Percentiles rank a stretch among this genome's conserved stretches.
phyloP scores from a whole-genome alignment of 495 filamentous ascomycete genomes.

The Parmelia sp. region DNA sequence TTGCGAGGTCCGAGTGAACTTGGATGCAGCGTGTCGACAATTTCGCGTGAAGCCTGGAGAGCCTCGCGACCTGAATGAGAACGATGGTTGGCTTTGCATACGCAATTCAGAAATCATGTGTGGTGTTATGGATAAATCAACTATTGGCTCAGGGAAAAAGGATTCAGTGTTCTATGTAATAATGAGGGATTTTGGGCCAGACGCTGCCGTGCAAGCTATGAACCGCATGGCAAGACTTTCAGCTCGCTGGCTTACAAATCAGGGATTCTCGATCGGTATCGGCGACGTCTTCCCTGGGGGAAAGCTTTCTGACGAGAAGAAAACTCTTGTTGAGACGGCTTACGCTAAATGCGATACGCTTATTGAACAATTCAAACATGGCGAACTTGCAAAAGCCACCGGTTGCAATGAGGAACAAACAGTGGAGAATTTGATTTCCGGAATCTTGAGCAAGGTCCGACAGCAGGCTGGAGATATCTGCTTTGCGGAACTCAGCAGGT shows the following conservation, averaged over 20 bases:
- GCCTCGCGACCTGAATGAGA: constrained; percentile 67
- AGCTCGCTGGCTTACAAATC: constrained; percentile 77
- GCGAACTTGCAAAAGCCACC: constrained; percentile 71
- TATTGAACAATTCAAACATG: constrained; percentile 72
- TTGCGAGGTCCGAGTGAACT: constrained; percentile 75
- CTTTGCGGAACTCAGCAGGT: constrained; percentile 79
- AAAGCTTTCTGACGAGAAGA: constrained; percentile 61
- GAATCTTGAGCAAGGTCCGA: constrained; percentile 84
- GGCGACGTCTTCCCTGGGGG: constrained; percentile 81
- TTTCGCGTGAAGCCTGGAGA: constrained; percentile 53
- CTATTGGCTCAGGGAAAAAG: constrained; percentile 93
- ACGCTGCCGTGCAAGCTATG: constrained; percentile 85
- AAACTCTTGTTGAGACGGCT: constrained; percentile 66
- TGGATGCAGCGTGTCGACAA: constrained; percentile 86
- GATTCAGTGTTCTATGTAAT: constrained; percentile 97
- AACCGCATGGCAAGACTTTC: constrained; percentile 88
- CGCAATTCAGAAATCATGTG: constrained; percentile 98
- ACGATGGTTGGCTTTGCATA: constrained; percentile 84
- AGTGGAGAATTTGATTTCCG: constrained; percentile 83
- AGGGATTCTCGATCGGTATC: constrained; percentile 95
- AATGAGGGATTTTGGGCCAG: constrained; percentile 85
- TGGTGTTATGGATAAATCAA: constrained; percentile 95
- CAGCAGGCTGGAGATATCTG: constrained; percentile 86
- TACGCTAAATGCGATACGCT: constrained; percentile 77
- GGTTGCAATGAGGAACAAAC: constrained; percentile 89